These are phyloP conservation scores for Ceratocystiopsis brevicomis DNA, from an alignment of 2,329 filamentous ascomycete genomes.

Conservation along the genomic window DNA sequence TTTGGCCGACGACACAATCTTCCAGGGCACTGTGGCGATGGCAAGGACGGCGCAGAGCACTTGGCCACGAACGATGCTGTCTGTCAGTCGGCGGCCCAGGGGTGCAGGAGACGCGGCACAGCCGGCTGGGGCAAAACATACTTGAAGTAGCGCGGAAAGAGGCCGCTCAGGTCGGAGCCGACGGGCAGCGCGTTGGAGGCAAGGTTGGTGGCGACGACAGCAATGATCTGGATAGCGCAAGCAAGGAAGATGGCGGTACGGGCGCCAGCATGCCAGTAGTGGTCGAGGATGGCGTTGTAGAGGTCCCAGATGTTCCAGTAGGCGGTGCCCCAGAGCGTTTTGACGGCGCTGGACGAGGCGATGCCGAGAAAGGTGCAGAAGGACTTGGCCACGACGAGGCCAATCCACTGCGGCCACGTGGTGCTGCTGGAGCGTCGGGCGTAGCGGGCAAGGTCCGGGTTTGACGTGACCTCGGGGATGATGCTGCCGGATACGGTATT, in stretches of 20 bases:
- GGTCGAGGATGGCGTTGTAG: conserved; percentile 9
- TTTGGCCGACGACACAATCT: conserved; percentile 8
- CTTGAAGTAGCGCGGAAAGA: conserved; percentile 16
- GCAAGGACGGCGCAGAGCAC: conserved; percentile 9
- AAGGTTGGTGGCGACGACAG: conserved; percentile 10
- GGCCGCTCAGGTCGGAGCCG: conserved; percentile 16
- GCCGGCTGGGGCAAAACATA: neutral
- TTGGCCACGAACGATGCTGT: conserved; percentile 17
- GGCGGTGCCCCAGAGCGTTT: conserved; percentile 20
- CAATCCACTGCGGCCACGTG: conserved; percentile 14
- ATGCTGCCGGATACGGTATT: conserved; percentile 16
- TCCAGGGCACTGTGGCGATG: conserved; percentile 10
- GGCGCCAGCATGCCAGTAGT: conserved; percentile 7
- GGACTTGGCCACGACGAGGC: conserved; percentile 23
- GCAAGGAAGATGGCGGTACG: conserved; percentile 10
- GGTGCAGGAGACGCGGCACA: no score
- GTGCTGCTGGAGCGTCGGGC: conserved; percentile 15
- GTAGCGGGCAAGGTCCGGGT: conserved; percentile 3
- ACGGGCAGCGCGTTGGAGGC: conserved; percentile 18
- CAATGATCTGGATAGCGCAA: conserved; percentile 8
- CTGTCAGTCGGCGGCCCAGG: no score
- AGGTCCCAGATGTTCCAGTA: conserved; percentile 12
- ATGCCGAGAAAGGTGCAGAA: conserved; percentile 25
- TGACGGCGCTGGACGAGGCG: conserved; percentile 22
- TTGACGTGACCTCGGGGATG: conserved; percentile 4